phyloP scores from a whole-genome alignment of 345 rosid genomes.

The Corymbia maculata region DNA sequence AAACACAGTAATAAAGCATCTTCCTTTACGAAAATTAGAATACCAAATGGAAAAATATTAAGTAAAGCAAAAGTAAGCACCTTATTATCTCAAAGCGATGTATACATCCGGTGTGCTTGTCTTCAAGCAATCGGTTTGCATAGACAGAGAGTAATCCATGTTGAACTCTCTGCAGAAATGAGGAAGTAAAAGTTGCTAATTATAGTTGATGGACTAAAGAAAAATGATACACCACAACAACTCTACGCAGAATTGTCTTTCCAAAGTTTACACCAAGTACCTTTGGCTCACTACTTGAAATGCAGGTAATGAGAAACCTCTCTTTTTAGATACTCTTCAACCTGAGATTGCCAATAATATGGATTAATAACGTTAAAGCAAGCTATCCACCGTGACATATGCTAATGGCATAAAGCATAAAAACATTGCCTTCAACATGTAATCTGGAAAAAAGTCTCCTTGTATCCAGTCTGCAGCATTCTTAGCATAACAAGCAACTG shows the following conservation, averaged over 20 bases:
- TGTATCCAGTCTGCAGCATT: constrained; percentile 78
- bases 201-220: background rate
- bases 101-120: constrained; percentile 80
- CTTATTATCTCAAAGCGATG: constrained; percentile 87
- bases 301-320: constrained; percentile 44
- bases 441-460: constrained; percentile 64
- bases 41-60: background rate
- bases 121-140: constrained; percentile 63
- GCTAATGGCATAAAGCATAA: background rate
- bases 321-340: constrained; percentile 43
- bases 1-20: background rate
- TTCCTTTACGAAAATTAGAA: background rate
- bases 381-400: background rate
- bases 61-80: constrained; percentile 16
- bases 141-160: constrained; percentile 26
- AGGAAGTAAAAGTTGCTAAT: background rate
- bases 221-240: background rate
- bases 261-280: background rate
- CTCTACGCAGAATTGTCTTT: background rate
- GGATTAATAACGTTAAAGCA: background rate
- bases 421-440: constrained; percentile 38
- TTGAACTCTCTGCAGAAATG: constrained; percentile 38
- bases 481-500: constrained; percentile 67
- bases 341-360: constrained; percentile 8
- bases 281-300: constrained; percentile 31